A percentile compares a stretch with the other conserved stretches of the same genome.
phyloP scores from a whole-genome alignment of 1,284 basidiomycete species.

The Heliocybe sulcata region DNA sequence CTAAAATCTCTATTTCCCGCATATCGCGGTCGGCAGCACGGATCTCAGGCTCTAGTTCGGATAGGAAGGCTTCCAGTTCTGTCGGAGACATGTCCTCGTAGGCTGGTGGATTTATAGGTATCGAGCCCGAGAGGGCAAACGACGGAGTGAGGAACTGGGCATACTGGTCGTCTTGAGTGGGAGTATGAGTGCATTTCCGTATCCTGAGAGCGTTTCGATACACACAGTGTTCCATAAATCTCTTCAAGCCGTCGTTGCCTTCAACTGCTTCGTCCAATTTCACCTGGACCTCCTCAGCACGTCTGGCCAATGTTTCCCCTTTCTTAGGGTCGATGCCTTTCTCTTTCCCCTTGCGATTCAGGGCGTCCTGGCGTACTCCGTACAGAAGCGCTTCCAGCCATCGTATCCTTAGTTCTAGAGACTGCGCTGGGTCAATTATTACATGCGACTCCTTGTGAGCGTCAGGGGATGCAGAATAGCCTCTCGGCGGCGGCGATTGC shows the following conservation, averaged over 20 bases:
- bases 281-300: conserved; percentile 54
- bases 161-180: conserved; percentile 52
- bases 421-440: conserved; percentile 52
- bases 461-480: conserved; percentile 9
- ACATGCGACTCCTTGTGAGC: conserved; percentile 20
- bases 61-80: conserved; percentile 62
- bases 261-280: conserved; percentile 48
- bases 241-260: conserved; percentile 60
- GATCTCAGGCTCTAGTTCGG: conserved; percentile 76
- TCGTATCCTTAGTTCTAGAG: conserved; percentile 63
- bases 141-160: conserved; percentile 64
- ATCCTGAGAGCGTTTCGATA: conserved; percentile 5
- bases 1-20: conserved; percentile 63
- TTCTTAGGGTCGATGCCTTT: conserved; percentile 30
- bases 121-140: conserved; percentile 57
- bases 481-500: conserved; percentile 7
- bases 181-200: background rate
- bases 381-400: conserved; percentile 72
- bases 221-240: conserved; percentile 69
- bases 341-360: conserved; percentile 22
- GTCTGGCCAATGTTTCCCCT: conserved; percentile 46
- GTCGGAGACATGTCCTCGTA: conserved; percentile 57
- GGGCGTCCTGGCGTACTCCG: conserved; percentile 47
- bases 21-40: conserved; percentile 73
- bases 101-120: conserved; percentile 34